Base-by-base conservation (phyloP, 257 asterid species). In the Pogostemon cablin region DNA sequence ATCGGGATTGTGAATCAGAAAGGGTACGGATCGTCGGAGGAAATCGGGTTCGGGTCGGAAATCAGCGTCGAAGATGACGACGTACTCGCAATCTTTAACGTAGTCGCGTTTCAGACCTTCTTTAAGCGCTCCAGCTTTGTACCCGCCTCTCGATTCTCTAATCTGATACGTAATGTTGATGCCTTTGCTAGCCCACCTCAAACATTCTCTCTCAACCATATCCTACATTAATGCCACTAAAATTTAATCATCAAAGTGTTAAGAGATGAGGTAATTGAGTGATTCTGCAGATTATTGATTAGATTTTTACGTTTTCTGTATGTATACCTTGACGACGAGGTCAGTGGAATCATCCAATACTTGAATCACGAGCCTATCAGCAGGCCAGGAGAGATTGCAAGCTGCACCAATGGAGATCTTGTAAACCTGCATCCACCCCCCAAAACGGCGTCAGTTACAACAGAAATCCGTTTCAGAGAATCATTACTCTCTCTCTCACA, bases 331-430 rank as follows among this genome's bases (percentile, higher is more conserved):
- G 74, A 82, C 37, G 15, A 68, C 25, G 44, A 8, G 53, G 69
- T 92, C 98, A 4, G 96, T 92, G 4, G 98, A 92, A 75, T 92
- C 98, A 75, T 90, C 96, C 61, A 92, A 85, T 4, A 92, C 98
- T 81, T 92, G 98, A 81, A 92, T 90, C 69, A 92, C 96, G 11
- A 92, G 81, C 71, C 96, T 88, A 84, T 90, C 96, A 2, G 95
- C 77, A 43, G 98, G 98, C 98, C 98, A 92, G 0, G 96, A 85
- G 54, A 92, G 95, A 72, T 92, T 92, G 73, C 96, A 92, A 64
- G 96, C 96, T 62, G 98, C 98, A 47, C 98, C 98, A 77, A 92
- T 92, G 69, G 96, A 92, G 87, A 92, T 85, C 96, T 91, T 89
- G 72, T 91, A 88, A 38, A 92, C 98, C 96, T 92, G 83, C 12